phyloP scores from a whole-genome alignment of 176 grass and related monocot genomes.

The Phyllostachys edulis region DNA sequence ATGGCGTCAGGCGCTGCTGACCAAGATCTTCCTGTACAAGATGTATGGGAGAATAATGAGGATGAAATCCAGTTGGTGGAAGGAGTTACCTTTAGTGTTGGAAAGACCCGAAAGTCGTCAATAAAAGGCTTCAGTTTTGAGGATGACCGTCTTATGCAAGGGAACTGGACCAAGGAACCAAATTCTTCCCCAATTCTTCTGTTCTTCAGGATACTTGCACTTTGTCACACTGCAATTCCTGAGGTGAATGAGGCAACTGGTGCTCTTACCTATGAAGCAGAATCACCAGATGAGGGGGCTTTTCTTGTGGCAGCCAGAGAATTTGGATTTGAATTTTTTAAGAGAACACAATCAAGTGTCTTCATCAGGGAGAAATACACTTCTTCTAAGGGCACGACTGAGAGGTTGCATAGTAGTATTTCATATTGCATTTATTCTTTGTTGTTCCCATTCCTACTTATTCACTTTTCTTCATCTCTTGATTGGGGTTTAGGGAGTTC shows the following conservation, averaged over 20 bases:
- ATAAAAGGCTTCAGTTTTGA: conserved; percentile 92
- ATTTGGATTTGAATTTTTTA: conserved; percentile 97
- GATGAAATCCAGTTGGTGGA: conserved; percentile 68
- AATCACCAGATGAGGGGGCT: conserved; percentile 93
- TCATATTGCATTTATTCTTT: conserved; percentile 6
- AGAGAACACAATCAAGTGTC: conserved; percentile 80
- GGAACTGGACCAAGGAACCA: conserved; percentile 88
- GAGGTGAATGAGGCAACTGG: conserved; percentile 79
- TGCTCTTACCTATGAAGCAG: conserved; percentile 83
- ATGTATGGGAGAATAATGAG: conserved; percentile 58
- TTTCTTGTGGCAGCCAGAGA: conserved; percentile 97
- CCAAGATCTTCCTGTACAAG: conserved; percentile 38
- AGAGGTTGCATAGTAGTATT: conserved; percentile 62
- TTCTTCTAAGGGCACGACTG: conserved; percentile 50
- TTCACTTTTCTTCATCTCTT: conserved; percentile 21
- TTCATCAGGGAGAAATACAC: conserved; percentile 76
- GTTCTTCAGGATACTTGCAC: conserved; percentile 90
- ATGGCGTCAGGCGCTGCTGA: conserved; percentile 56
- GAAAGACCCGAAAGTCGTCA: conserved; percentile 49
- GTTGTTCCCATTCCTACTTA: neutral
- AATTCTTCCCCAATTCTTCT: conserved; percentile 53
- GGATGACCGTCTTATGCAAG: conserved; percentile 84
- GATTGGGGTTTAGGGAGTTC: conserved; percentile 72
- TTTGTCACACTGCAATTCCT: conserved; percentile 92
- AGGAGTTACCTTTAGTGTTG: conserved; percentile 46